Conservation (phyloP, 208 protist species). For the Wallacemonas sp. region DNA sequence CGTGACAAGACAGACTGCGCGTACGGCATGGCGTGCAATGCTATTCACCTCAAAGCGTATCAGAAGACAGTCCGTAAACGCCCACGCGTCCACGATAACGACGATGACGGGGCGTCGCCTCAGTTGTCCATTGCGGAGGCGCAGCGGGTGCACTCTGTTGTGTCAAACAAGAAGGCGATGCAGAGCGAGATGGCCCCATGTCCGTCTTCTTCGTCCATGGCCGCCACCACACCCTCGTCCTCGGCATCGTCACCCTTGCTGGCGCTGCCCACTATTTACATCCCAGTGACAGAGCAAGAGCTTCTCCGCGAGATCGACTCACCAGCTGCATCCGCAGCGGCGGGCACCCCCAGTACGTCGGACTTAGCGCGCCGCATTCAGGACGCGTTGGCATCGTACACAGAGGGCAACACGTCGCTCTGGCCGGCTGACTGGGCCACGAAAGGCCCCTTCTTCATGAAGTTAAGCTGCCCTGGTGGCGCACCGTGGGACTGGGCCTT, state of each 20-base stretch:
- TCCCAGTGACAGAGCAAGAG: constrained; percentile 36
- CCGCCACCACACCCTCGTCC: constrained; percentile 10
- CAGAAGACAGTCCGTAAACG: constrained; percentile 80
- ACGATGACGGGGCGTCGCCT: constrained; percentile 22
- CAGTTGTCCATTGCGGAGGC: constrained; percentile 40
- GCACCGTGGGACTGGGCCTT: constrained; percentile 87
- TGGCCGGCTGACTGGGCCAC: constrained; percentile 13
- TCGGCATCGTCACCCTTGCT: neutral
- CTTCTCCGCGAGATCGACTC: neutral
- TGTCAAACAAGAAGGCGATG: constrained; percentile 18
- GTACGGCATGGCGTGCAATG: constrained; percentile 70
- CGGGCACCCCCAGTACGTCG: neutral
- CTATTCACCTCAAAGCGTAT: constrained; percentile 49
- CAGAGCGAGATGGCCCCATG: constrained; percentile 24
- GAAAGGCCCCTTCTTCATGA: constrained; percentile 48
- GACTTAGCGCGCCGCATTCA: constrained; percentile 26
- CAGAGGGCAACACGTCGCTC: neutral
- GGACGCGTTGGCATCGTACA: constrained; percentile 6
- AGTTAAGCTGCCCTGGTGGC: constrained; percentile 67
- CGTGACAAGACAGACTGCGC: constrained; percentile 60
- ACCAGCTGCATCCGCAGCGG: constrained; percentile 5
- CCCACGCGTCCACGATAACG: constrained; percentile 38
- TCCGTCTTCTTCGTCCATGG: constrained; percentile 14
- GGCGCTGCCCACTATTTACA: constrained; percentile 26
- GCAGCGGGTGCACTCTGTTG: constrained; percentile 27